These are phyloP conservation scores for Kodamaea lidongshanica DNA, from an alignment of 805 yeast genomes.

Conservation along the genomic window DNA sequence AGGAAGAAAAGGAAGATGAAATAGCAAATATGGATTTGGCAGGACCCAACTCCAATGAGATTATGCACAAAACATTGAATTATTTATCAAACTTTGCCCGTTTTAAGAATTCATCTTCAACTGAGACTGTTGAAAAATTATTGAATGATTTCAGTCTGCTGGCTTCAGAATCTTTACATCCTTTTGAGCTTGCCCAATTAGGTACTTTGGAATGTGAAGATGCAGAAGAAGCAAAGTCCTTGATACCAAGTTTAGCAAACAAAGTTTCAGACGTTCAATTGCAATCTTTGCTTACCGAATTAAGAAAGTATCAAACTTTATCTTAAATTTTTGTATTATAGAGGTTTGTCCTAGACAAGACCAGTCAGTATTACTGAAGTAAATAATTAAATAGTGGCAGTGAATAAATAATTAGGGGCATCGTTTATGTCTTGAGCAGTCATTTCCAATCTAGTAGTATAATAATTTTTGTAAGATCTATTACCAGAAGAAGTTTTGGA, in stretches of 20 bases:
- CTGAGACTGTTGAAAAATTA: conserved; percentile 86
- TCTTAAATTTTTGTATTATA: conserved; percentile 14
- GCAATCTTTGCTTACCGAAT: conserved; percentile 80
- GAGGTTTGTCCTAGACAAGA: neutral
- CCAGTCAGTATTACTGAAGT: no score
- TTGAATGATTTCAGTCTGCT: conserved; percentile 58
- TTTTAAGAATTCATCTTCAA: conserved; percentile 87
- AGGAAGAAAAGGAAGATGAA: conserved; percentile 39
- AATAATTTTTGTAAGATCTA: no score
- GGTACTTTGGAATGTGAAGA: conserved; percentile 93
- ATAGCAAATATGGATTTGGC: conserved; percentile 46
- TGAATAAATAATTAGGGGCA: no score
- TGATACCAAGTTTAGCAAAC: conserved; percentile 78
- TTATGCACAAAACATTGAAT: conserved; percentile 85
- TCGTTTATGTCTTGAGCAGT: no score
- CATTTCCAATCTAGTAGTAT: no score
- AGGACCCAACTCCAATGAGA: conserved; percentile 74
- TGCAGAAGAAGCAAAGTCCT: conserved; percentile 92
- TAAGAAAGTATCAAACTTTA: conserved; percentile 52
- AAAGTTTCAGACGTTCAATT: conserved; percentile 84
- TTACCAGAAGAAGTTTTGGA: no score
- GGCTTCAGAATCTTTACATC: conserved; percentile 62
- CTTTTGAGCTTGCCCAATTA: conserved; percentile 90
- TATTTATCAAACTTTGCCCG: conserved; percentile 80
- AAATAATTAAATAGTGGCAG: no score